Base-by-base conservation (phyloP, 75 land plant genomes). In the Pinus albicaulis region DNA sequence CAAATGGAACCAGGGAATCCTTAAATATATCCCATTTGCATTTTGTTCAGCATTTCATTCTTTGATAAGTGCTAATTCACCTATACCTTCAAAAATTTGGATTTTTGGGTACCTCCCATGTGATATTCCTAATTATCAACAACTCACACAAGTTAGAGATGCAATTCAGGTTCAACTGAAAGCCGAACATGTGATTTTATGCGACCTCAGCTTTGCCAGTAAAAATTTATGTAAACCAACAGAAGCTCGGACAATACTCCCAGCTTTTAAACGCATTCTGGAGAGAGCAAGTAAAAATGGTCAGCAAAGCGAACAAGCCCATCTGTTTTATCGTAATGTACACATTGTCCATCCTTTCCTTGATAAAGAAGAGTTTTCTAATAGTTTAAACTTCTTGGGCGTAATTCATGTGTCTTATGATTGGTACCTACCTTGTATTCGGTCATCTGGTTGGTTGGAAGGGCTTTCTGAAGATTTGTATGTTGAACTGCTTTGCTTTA, bases 1-100 rank as follows among this genome's bases (percentile, higher is more conserved):
- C 81, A 77, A 65, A 24, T 91, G 88, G 92, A 91, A 91, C 60
- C 26, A 81, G 70, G 91, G 91, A 3, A 91, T 91, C 52, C 86
- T 91, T 19, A 59, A 60, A 5, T 86, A 86, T 58, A 87, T 91
- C 56, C 88, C 91, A 10, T 25, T 73, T n/a, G 91, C 88, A 26
- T 91, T 91, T 73, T 60, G 82, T 25, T 60, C 63, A 44, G 91
- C 92, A 11, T 84, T 91, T 25, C 65, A 2, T 3, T 28, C 65
- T 5, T 56, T 89, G 59, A 75, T 86, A 55, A n/a, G 28, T 7
- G 55, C 55, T 3, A 64, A 38, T 22, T 52, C 57, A 62, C 79
- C 77, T 25, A 82, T 82, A 38, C 31, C 71, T 3, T 86, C 79
- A 34, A 41, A 82, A 12, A 44, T 75, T 13, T 59, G 2, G 5